Conservation (phyloP, 1,139 yeast genomes). For the Hemisphaericaspora xylofermentans region DNA sequence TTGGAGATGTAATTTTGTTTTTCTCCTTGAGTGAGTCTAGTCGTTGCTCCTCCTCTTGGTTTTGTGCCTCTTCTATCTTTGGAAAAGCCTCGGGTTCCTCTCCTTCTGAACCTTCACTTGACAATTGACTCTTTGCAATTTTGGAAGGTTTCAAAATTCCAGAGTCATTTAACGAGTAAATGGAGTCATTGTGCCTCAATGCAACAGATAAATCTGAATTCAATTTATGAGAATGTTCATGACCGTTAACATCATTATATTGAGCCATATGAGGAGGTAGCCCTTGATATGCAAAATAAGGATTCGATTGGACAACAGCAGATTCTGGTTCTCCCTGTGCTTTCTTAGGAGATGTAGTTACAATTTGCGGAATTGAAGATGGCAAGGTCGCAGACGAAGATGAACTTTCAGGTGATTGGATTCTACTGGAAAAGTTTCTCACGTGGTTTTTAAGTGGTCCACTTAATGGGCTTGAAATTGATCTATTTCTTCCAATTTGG, state of each 20-base stretch:
- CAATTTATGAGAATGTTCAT: constrained; percentile 3
- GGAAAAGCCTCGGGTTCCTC: constrained; percentile 1
- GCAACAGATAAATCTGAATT: constrained; percentile 30
- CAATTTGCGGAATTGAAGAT: too few species aligned
- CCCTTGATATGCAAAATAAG: constrained; percentile 56
- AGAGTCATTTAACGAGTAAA: constrained; percentile 31
- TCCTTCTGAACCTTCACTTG: background rate
- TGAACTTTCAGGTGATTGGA: too few species aligned
- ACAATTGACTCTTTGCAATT: constrained; percentile 7
- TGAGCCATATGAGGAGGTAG: constrained; percentile 47
- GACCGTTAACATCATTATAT: constrained; percentile 3
- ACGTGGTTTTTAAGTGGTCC: constrained; percentile 4
- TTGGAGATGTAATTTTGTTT: constrained; percentile 5
- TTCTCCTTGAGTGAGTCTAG: background rate
- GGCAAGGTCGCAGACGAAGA: too few species aligned
- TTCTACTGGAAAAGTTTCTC: background rate
- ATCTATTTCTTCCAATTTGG: constrained; percentile 9
- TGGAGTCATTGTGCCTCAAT: constrained; percentile 46
- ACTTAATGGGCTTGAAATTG: constrained; percentile 8
- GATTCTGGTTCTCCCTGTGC: constrained; percentile 13
- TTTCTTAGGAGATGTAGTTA: constrained; percentile 1
- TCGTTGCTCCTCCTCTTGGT: background rate
- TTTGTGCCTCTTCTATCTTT: background rate
- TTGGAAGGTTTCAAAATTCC: constrained; percentile 28
- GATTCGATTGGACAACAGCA: constrained; percentile 41